Conservation (phyloP, 345 rosid species). For the Turritis glabra region DNA sequence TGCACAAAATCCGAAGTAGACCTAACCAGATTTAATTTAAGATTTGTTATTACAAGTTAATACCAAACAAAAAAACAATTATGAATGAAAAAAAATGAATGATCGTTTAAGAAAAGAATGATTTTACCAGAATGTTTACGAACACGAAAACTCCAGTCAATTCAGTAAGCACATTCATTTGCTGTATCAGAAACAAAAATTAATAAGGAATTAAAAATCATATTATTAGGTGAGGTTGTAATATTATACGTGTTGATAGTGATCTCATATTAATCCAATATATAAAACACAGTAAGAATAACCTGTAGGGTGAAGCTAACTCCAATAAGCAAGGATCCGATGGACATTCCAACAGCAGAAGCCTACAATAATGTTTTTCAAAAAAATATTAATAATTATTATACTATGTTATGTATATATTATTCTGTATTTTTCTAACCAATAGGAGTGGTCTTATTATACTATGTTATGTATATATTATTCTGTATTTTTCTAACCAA, state of each 20-base stretch:
- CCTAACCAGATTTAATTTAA: constrained; percentile 22
- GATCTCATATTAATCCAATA: neutral
- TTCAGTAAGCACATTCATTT: constrained; percentile 24
- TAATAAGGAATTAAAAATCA: neutral
- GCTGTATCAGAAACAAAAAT: constrained; percentile 7
- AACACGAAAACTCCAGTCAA: constrained; percentile 22
- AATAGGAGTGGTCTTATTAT: constrained; percentile 53
- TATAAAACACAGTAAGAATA: neutral
- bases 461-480: neutral
- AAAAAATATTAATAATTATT: neutral
- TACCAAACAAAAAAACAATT: neutral
- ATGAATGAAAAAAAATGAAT: neutral
- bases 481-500: constrained; percentile 39
- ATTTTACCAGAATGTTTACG: constrained; percentile 25
- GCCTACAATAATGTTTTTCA: constrained; percentile 34
- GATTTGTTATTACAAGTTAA: neutral
- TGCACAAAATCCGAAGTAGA: constrained; percentile 27
- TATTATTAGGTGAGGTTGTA: neutral
- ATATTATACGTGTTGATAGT: neutral
- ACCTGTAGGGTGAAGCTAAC: constrained; percentile 57
- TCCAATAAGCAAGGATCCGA: constrained; percentile 43
- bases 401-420: neutral
- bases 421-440: constrained; percentile 35
- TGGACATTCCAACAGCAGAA: constrained; percentile 52
- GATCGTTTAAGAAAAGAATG: neutral